Percentiles rank a stretch among this genome's conserved stretches.
phyloP scores from a whole-genome alignment of 805 yeast species.

The Yarrowia phangngaensis region DNA sequence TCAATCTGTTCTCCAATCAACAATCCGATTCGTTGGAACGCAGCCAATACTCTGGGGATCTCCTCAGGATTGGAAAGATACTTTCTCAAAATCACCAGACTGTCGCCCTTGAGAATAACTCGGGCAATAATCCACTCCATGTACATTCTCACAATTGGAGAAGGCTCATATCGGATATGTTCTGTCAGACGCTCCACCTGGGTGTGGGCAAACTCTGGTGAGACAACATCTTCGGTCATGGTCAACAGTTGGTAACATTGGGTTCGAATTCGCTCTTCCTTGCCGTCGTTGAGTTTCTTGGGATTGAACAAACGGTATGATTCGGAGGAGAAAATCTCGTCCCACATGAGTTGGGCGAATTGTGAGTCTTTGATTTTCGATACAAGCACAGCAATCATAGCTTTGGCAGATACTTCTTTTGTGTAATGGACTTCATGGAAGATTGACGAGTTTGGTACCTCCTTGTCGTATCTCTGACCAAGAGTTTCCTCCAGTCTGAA shows the following conservation, averaged over 20 bases:
- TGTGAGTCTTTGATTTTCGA: constrained; percentile 1
- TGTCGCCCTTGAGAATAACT: constrained; percentile 36
- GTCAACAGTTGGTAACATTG: constrained; percentile 54
- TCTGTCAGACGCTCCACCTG: constrained; percentile 31
- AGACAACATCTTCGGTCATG: constrained; percentile 34
- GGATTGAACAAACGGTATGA: constrained; percentile 49
- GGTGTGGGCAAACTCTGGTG: background rate
- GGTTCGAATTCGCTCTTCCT: constrained; percentile 64
- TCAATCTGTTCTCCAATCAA: constrained; percentile 49
- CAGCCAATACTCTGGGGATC: constrained; percentile 53
- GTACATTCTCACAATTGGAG: constrained; percentile 71
- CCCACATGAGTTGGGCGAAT: constrained; percentile 29
- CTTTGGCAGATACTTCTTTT: constrained; percentile 53
- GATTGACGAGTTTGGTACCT: constrained; percentile 28
- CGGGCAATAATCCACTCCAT: constrained; percentile 73
- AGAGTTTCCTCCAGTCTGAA: constrained; percentile 59
- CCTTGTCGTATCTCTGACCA: constrained; percentile 46
- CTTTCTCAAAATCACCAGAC: constrained; percentile 3
- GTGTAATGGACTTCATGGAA: constrained; percentile 49
- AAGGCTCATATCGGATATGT: constrained; percentile 57
- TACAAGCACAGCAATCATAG: constrained; percentile 35
- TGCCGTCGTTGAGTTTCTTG: constrained; percentile 57
- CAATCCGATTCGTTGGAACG: constrained; percentile 61
- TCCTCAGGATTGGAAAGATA: constrained; percentile 32
- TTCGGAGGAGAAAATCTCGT: constrained; percentile 41